Base-by-base conservation (phyloP, 257 asterid species). In the Eucommia ulmoides region DNA sequence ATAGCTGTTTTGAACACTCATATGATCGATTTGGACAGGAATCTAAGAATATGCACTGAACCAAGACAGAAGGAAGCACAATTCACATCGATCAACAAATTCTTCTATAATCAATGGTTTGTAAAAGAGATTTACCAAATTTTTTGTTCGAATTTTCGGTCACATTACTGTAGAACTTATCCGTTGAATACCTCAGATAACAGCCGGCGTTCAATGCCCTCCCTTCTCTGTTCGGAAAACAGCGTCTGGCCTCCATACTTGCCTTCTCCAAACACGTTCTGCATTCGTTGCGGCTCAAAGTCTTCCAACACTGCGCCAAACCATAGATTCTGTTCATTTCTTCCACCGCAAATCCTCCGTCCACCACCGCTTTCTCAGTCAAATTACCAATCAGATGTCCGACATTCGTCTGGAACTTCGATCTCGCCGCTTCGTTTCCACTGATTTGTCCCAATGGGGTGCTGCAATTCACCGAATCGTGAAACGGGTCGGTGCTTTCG, bases 271-370 rank as follows among this genome's bases (percentile, higher is more conserved):
- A 77, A 67, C 97, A 88, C 54, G 56, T 65, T 61, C 75, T 64
- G 58, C 97, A 88, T 51, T 91, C 85, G 5, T 72, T 67, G 26
- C 16, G 20, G 38, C 68, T 74, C 73, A 88, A 54, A 20, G 84
- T 83, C 49, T 58, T 63, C 97, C 97, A 88, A 60, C 97, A 88
- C 76, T 83, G 81, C 25, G 92, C 95, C 81, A 88, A 75, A 35
- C 92, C 97, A 64, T 64, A 84, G 60, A 76, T 86, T 33, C 95
- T 93, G 44, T 65, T 65, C 51, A 50, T 38, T 54, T 69, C 77
- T 59, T 20, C 48, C 59, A 49, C 75, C 17, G 92, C 88, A 63
- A 59, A 66, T 7, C 88, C 73, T 3, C 58, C 68, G 23, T 47
- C 52, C 62, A 0, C 58, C 51, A 49, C 67, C 58, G 93, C 97